Conservation (phyloP, 2,329 filamentous ascomycete species). For the Delphinella strobiligena region DNA sequence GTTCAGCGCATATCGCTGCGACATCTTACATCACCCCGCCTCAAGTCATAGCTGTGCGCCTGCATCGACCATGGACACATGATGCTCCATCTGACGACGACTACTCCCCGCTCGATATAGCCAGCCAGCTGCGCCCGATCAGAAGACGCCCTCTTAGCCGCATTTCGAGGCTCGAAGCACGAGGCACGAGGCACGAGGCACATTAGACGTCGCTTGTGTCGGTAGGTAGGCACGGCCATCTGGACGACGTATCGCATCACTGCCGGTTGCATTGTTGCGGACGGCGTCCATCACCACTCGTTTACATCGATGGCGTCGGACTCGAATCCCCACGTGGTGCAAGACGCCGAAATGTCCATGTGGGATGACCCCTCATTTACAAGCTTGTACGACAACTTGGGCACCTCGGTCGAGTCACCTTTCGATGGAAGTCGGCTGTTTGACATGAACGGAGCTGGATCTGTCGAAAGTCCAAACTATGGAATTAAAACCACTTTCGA, state of each 20-base stretch:
- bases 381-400: slow-evolving; percentile 14
- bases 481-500: slow-evolving; percentile 17
- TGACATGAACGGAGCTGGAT: slow-evolving; percentile 14
- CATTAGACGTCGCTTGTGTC: no score
- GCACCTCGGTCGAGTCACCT: slow-evolving; percentile 14
- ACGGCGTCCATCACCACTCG: background rate
- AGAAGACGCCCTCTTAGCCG: no score
- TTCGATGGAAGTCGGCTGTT: slow-evolving; percentile 17
- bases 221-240: no score
- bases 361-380: slow-evolving; percentile 18
- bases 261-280: background rate
- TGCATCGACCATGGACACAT: no score
- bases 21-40: no score
- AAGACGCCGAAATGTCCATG: slow-evolving; percentile 14
- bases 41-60: no score
- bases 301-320: slow-evolving; percentile 8
- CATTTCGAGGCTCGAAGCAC: no score
- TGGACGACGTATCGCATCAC: background rate
- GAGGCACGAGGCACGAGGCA: no score
- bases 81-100: no score
- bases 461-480: slow-evolving; percentile 15
- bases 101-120: no score
- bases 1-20: no score
- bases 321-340: slow-evolving; percentile 10
- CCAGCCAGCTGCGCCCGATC: no score